Evolutionary conservation across 2,329 filamentous ascomycete species (phyloP).

Genomic region (Xylaria digitata): DNA sequence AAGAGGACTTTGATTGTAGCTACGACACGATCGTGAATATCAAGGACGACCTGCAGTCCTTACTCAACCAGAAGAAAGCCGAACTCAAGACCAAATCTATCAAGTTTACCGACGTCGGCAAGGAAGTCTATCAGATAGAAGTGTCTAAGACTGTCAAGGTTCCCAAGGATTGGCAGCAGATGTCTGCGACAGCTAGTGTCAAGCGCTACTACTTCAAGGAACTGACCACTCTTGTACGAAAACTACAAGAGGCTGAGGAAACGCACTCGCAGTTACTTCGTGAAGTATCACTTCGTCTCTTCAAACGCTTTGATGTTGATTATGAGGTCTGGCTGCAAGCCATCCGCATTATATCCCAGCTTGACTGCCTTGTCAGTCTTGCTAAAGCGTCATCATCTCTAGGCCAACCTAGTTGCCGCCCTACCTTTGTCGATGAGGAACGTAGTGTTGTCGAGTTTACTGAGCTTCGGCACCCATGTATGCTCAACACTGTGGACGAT

Average conservation of each 20-base stretch:
- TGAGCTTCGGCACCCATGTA: conserved; percentile 94
- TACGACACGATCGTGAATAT: conserved; percentile 80
- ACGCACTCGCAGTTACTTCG: conserved; percentile 91
- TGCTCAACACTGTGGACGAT: conserved; percentile 87
- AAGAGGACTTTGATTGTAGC: conserved; percentile 91
- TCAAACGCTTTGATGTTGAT: conserved; percentile 86
- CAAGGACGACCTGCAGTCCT: conserved; percentile 74
- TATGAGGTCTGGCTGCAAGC: conserved; percentile 88
- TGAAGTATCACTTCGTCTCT: conserved; percentile 85
- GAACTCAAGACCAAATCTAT: conserved; percentile 79
- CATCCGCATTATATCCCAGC: conserved; percentile 88
- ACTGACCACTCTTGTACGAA: conserved; percentile 82
- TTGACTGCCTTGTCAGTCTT: conserved; percentile 94
- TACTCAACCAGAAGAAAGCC: conserved; percentile 77
- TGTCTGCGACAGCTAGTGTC: conserved; percentile 90
- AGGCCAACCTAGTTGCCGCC: conserved; percentile 88
- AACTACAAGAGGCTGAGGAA: conserved; percentile 93
- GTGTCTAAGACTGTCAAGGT: conserved; percentile 87
- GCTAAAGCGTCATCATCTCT: conserved; percentile 87
- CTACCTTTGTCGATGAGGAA: conserved; percentile 85
- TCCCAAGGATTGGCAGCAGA: conserved; percentile 90
- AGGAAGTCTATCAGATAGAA: conserved; percentile 97
- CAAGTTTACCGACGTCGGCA: conserved; percentile 86
- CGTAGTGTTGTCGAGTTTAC: conserved; percentile 90
- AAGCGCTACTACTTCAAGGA: conserved; percentile 95